These are phyloP conservation scores for Plasmodium cynomolgi DNA, from an alignment of 169 alveolate genomes.

Conservation along the genomic window DNA sequence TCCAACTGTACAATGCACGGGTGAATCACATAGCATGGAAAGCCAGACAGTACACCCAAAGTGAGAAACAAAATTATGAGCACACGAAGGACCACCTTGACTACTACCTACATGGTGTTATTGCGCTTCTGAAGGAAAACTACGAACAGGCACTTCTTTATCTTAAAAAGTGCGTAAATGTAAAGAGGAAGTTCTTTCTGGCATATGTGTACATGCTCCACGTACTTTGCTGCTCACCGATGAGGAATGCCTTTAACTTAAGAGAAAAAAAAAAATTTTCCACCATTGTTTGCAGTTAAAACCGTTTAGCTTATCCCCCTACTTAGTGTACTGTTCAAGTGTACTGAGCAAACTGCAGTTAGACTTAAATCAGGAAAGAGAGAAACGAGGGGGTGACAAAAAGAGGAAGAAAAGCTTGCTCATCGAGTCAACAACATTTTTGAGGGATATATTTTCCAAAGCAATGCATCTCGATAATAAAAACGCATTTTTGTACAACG, in stretches of 20 bases:
- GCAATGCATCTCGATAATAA: conserved; percentile 28
- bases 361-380: not conserved
- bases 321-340: conserved; percentile 19
- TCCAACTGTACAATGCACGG: conserved; percentile 14
- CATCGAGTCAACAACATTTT: conserved; percentile 1
- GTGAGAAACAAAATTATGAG: not conserved
- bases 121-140: conserved; percentile 20
- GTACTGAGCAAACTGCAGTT: conserved; percentile 1
- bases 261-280: conserved; percentile 19
- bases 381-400: not conserved
- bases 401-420: not conserved
- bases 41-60: not conserved
- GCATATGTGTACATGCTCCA: conserved; percentile 10
- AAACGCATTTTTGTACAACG: conserved; percentile 39
- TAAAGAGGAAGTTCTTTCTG: conserved; percentile 7
- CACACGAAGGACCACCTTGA: conserved; percentile 24
- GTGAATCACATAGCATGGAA: not conserved
- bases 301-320: conserved; percentile 10
- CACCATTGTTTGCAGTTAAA: conserved; percentile 16
- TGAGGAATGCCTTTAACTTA: not conserved
- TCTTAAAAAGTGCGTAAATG: not conserved
- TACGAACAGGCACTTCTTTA: not conserved
- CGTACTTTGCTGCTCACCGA: not conserved
- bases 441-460: conserved; percentile 14
- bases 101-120: conserved; percentile 30